Evolutionary conservation across 805 yeast genomes (phyloP).

Genomic region (Ascoidea asiatica): DNA sequence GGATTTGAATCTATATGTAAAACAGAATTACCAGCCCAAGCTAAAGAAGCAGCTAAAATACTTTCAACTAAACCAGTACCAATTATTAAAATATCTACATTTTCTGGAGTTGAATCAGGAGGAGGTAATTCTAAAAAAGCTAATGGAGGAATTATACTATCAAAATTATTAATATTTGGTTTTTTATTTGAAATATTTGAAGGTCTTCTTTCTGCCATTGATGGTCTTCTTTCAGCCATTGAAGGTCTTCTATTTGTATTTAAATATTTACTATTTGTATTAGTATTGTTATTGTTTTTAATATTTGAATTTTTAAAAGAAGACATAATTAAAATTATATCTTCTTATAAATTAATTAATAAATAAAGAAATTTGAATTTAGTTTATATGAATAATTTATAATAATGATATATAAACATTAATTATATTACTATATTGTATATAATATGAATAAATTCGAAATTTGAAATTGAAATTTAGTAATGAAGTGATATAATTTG

Average conservation of each 20-base stretch:
- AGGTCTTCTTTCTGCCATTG: slow-evolving; percentile 58
- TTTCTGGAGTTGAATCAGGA: slow-evolving; percentile 44
- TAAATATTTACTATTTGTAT: no score
- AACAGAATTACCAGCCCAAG: slow-evolving; percentile 98
- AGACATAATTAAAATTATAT: no score
- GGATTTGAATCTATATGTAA: slow-evolving; percentile 77
- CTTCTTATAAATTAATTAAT: no score
- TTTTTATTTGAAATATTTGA: slow-evolving; percentile 18
- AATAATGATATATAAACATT: no score
- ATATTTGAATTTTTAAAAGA: slow-evolving; percentile 1
- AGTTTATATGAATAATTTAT: no score
- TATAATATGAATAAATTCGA: no score
- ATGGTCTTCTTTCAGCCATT: slow-evolving; percentile 34
- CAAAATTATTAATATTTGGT: slow-evolving; percentile 17
- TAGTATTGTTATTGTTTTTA: no score
- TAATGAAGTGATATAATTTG: no score
- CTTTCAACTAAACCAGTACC: slow-evolving; percentile 91
- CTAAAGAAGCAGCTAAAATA: slow-evolving; percentile 81
- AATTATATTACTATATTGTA: no score
- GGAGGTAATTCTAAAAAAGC: slow-evolving; percentile 71
- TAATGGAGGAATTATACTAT: slow-evolving; percentile 61
- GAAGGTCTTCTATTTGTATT: slow-evolving; percentile 1
- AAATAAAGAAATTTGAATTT: no score
- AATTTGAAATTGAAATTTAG: no score
- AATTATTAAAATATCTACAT: slow-evolving; percentile 77